phyloP scores from a whole-genome alignment of 768 basidiomycete species.

The Obba rivulosa region DNA sequence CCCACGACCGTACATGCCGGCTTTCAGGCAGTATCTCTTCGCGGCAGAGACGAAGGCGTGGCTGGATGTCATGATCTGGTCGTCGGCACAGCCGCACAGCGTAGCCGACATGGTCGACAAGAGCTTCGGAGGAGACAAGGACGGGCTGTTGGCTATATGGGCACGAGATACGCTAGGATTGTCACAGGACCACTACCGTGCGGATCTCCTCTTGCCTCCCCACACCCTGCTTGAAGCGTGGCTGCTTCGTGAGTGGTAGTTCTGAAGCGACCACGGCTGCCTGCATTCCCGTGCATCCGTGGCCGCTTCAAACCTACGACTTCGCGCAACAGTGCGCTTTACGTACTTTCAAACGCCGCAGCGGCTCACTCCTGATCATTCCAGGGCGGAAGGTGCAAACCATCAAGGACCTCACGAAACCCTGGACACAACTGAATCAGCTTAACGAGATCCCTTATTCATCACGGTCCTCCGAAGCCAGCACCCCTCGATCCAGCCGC shows the following conservation, averaged over 20 bases:
- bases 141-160: slow-evolving; percentile 61
- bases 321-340: too few relatives aligned
- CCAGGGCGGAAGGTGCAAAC: slow-evolving; percentile 41
- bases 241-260: too few relatives aligned
- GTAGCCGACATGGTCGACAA: slow-evolving; percentile 69
- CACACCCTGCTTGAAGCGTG: slow-evolving; percentile 12
- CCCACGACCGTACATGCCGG: slow-evolving; percentile 59
- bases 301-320: too few relatives aligned
- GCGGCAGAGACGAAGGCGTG: slow-evolving; percentile 52
- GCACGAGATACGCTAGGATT: slow-evolving; percentile 75
- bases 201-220: slow-evolving; percentile 30
- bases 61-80: slow-evolving; percentile 88
- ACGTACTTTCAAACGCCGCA: too few relatives aligned
- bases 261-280: too few relatives aligned
- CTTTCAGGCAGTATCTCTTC: slow-evolving; percentile 62
- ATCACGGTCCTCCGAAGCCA: slow-evolving; percentile 9
- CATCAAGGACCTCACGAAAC: slow-evolving; percentile 68
- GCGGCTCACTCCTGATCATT: too few relatives aligned
- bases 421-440: slow-evolving; percentile 47
- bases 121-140: slow-evolving; percentile 43
- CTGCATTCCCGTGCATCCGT: too few relatives aligned
- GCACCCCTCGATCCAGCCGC: slow-evolving; percentile 4
- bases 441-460: slow-evolving; percentile 5
- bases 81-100: slow-evolving; percentile 77
- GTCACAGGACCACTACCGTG: slow-evolving; percentile 56